Evolutionary conservation across 352 stramenopile species (phyloP), one percentile per base, ranked within the genome.

Genomic region (Phytophthora europaea): DNA sequence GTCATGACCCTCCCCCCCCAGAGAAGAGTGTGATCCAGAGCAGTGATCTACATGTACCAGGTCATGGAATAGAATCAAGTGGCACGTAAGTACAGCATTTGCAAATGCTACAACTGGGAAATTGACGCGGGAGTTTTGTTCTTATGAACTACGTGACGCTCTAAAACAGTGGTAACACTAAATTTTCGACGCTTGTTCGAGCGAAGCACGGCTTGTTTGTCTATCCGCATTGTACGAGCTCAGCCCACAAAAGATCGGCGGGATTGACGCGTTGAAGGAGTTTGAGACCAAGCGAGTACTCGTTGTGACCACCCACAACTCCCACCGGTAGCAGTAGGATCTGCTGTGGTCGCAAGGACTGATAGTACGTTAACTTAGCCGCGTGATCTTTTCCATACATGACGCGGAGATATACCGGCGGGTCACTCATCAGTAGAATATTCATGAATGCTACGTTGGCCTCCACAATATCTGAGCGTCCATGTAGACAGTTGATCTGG

Each of bases 401-500:
- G 13, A 58, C 48, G 15, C 13, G 57, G 0, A 73, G 65, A 54
- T 69, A 81, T 28, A 82, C 75, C 2, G 83, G 43, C 8, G 79
- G 75, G 20, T 83, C 75, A 34, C 75, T 83, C 79, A 85, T 79
- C 4, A 78, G 22, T 1, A 82, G 66, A 5, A 74, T 64, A 22
- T 81, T 85, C 68, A 85, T 83, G 50, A 83, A 79, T 4, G 77
- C 71, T 15, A 80, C 61, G 23, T 76, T 78, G 0, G 66, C 65
- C n/a, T 78, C 67, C 15, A 79, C 64, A 12, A 56, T 56, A 15
- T 70, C 16, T 6, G 47, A 57, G 0, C 73, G 73, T 12, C 54
- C 38, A 57, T 81, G 65, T 0, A 81, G 43, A 43, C 66, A 67
- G 33, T 78, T 66, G 51, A 81, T 68, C 22, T 78, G 61, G 36